Evolutionary conservation across 2,329 filamentous ascomycete species (phyloP).

Genomic region (Gnomoniopsis sp.): DNA sequence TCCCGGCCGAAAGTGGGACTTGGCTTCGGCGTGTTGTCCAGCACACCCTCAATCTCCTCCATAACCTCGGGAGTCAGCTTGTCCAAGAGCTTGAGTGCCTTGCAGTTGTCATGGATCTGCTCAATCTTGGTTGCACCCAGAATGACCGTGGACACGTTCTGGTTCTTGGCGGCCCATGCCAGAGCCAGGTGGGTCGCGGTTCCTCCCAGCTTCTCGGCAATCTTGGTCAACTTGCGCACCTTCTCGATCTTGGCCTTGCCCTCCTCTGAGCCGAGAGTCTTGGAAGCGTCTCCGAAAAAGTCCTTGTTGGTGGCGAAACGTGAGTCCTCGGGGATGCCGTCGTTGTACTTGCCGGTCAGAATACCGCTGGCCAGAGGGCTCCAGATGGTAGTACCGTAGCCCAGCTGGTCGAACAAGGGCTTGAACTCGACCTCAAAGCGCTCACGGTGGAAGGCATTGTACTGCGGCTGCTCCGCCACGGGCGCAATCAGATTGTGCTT

Average conservation of each 20-base stretch:
- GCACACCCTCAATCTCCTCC: conserved; percentile 50
- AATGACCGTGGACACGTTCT: conserved; percentile 59
- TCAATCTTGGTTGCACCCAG: conserved; percentile 55
- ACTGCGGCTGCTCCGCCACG: conserved; percentile 47
- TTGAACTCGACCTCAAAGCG: conserved; percentile 60
- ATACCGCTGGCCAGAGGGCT: conserved; percentile 53
- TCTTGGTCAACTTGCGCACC: conserved; percentile 56
- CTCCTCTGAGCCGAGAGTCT: conserved; percentile 48
- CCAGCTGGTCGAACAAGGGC: conserved; percentile 52
- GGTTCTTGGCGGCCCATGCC: conserved; percentile 61
- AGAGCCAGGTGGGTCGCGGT: conserved; percentile 54
- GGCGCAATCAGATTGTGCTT: conserved; percentile 57
- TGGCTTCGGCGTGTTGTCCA: conserved; percentile 28
- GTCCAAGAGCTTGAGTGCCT: conserved; percentile 48
- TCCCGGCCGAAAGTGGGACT: conserved; percentile 21
- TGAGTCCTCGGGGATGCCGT: conserved; percentile 58
- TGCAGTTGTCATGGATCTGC: conserved; percentile 59
- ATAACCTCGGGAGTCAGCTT: conserved; percentile 58
- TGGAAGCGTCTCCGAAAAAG: conserved; percentile 49
- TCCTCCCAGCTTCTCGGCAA: conserved; percentile 63
- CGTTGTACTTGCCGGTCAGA: conserved; percentile 62
- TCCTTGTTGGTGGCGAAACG: conserved; percentile 55
- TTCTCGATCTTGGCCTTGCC: conserved; percentile 50
- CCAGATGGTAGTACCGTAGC: conserved; percentile 54
- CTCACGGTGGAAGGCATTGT: conserved; percentile 60